Base-by-base conservation (phyloP, 306 rosid species). In the Trichosanthes cucumerina region DNA sequence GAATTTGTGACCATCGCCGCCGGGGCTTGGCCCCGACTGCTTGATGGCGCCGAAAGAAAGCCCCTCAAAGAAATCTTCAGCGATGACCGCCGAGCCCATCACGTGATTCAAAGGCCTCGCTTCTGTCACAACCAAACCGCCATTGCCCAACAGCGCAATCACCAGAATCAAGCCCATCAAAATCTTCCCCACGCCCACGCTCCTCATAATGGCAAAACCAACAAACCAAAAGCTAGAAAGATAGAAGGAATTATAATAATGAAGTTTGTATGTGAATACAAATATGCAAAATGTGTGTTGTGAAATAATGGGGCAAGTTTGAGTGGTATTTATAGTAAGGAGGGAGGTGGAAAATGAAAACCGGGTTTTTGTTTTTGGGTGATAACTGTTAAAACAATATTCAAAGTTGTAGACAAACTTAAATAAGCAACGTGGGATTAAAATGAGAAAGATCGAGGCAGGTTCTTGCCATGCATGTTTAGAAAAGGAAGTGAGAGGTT, bases 21-120 rank as follows among this genome's bases (percentile, higher is more conserved):
- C 89, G 1, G 76, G 41, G n/a, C 88, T 86, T 0, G 94, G 88
- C 10, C 91, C 88, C 0, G 87, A 84, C 19, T 57, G 54, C 72
- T 81, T 86, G 18, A 86, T 83, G 52, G 86, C 82, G 56, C 89
- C 91, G 0, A 92, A 75, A 33, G 86, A 79, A 6, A 90, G 80
- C 84, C 92, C 90, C 10, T 85, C 86, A 65, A 85, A 87, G 63
- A 88, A 83, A 24, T 46, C 87, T 19, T 77, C 87, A 3, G 19
- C 71, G 79, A 9, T 76, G 39, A 80, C 70, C 3, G 80, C 74
- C 1, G 64, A 41, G 73, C 28, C 84, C 58, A 77, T 76, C 18
- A 80, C 68, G n/a, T n/a, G n/a, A 56, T 78, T 79, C 7, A 93
- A 64, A 33, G 91, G 92, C 50, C 97, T 89, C 5, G 83, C 91